Conservation (phyloP, 305 asterid genomes). For the Fraxinus platypoda region DNA sequence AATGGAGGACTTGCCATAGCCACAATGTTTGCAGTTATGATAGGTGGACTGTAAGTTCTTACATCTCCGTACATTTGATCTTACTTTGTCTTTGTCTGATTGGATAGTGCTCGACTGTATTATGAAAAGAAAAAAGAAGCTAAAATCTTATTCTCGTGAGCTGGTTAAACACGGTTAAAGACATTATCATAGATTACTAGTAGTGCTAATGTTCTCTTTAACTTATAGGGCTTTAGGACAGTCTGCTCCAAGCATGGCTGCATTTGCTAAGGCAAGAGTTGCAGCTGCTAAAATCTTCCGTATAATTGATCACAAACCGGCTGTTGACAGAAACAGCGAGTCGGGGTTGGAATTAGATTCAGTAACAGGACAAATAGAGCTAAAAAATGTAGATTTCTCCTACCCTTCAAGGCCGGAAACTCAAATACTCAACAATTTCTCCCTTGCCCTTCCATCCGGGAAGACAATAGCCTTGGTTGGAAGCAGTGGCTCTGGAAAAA, state of each 20-base stretch:
- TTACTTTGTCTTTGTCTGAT: neutral
- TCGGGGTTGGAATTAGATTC: constrained; percentile 52
- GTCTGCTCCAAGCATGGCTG: constrained; percentile 54
- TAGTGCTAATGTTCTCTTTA: neutral
- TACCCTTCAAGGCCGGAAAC: constrained; percentile 58
- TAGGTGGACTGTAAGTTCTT: constrained; percentile 53
- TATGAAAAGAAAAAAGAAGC: neutral
- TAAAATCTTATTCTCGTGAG: neutral
- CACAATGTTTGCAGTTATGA: constrained; percentile 59
- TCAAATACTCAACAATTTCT: constrained; percentile 41
- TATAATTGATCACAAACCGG: constrained; percentile 49
- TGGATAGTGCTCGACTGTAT: neutral
- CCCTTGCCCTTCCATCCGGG: constrained; percentile 46
- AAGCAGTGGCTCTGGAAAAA: constrained; percentile 64
- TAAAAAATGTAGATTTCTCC: constrained; percentile 42
- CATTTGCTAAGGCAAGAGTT: constrained; percentile 56
- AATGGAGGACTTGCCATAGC: constrained; percentile 63
- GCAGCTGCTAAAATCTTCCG: constrained; percentile 52
- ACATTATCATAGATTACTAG: neutral
- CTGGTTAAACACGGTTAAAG: neutral
- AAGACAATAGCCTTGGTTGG: constrained; percentile 58
- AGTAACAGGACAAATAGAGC: constrained; percentile 47
- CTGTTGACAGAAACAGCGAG: constrained; percentile 32
- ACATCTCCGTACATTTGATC: neutral
- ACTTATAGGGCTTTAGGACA: constrained; percentile 49